Base-by-base conservation (phyloP, 2,329 filamentous ascomycete genomes). In the Diaporthe ilicicola region DNA sequence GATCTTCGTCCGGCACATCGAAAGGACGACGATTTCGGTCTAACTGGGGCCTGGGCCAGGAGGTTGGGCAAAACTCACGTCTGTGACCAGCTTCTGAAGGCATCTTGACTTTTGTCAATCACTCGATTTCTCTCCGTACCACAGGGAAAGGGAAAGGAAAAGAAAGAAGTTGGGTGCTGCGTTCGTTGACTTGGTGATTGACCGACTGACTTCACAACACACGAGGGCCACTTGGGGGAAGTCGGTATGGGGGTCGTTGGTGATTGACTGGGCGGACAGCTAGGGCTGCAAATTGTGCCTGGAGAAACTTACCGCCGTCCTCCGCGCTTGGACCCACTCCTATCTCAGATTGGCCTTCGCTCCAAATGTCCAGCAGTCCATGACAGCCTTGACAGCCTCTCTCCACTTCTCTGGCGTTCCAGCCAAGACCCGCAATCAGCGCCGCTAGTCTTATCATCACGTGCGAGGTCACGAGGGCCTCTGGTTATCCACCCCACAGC, bases 81-180 rank as follows among this genome's bases (percentile, higher is more conserved):
- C 93, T 91, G 91, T 95, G 92, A 87, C 93, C 93, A 83, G 92
- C 88, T 90, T 94, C 92, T 83, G 93, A 92, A 92, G 92, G 90
- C 93, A 96, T 96, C 85, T 90, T 94, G 91, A 86, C 85, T 70
- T 66, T 72, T 55, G 69, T 65, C 69, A 48, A 66, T 70, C 61
- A 65, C 64, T 67, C 70, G 62, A 70, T 68, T 72, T 73, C 70
- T 72, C 70, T 73, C 72, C 72, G 72, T 72, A 62, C 70, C 72
- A 72, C 69, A 77, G 77, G 77, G 79, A 77, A 81, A 80, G 79
- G 79, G 82, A 81, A 82, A 84, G 82, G 83, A 81, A 78, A 79
- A 77, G 81, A 83, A 82, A 84, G 83, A 82, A 82, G 29, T 46
- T 71, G 69, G 69, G 32, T 54, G 51, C 80, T 80, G 83, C 81